Evolutionary conservation across 257 asterid genomes (phyloP).

Genomic region (Scutellaria minor): DNA sequence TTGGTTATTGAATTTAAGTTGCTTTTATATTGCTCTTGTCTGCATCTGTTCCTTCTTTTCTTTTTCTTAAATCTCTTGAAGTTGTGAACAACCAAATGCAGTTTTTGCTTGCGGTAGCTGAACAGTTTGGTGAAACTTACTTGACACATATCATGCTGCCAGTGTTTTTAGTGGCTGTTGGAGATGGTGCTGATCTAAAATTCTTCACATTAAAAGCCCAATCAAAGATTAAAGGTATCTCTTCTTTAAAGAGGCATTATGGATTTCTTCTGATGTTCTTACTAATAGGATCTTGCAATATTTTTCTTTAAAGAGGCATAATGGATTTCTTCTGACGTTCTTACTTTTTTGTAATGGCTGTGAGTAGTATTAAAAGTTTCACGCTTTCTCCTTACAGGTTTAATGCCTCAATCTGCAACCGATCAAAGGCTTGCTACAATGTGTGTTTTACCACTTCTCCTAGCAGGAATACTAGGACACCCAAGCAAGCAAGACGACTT

Average conservation of each 20-base stretch:
- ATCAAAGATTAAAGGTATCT: slow-evolving; percentile 63
- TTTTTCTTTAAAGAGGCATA: not conserved
- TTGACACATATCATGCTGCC: slow-evolving; percentile 87
- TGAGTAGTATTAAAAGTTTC: slow-evolving; percentile 12
- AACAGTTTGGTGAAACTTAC: slow-evolving; percentile 74
- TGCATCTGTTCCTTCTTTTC: slow-evolving; percentile 18
- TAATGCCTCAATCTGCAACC: slow-evolving; percentile 72
- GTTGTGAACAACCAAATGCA: slow-evolving; percentile 46
- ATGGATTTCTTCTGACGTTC: not conserved
- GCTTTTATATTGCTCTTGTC: slow-evolving; percentile 30
- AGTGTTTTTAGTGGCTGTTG: slow-evolving; percentile 81
- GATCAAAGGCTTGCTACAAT: slow-evolving; percentile 75
- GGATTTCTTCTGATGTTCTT: too few species aligned
- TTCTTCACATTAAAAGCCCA: slow-evolving; percentile 62
- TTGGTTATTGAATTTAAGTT: slow-evolving; percentile 28
- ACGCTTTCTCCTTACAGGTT: slow-evolving; percentile 52
- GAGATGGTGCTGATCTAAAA: slow-evolving; percentile 70
- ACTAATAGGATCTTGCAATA: too few species aligned
- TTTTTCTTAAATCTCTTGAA: slow-evolving; percentile 30
- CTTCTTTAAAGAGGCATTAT: not conserved
- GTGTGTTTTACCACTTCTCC: slow-evolving; percentile 88
- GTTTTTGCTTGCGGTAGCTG: slow-evolving; percentile 79
- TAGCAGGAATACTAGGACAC: slow-evolving; percentile 95
- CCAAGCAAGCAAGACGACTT: slow-evolving; percentile 71
- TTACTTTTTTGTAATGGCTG: slow-evolving; percentile 13